Evolutionary conservation across 2,329 filamentous ascomycete species (phyloP), one percentile per base, ranked within the genome.

Genomic region (Penicillium sp.): DNA sequence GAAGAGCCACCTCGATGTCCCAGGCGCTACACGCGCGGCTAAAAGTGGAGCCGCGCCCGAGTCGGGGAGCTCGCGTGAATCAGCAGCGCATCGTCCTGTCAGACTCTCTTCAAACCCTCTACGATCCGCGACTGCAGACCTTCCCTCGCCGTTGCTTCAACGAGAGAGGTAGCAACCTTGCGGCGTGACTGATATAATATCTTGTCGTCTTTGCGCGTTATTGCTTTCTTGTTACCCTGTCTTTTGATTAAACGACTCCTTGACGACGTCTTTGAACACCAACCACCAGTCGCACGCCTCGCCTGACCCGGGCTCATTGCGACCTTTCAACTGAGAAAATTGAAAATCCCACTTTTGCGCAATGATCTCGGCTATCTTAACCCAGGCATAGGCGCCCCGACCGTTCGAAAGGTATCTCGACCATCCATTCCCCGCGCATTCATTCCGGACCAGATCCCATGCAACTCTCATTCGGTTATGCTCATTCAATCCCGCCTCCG

Each of bases 41-140:
- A 54, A 34, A 42, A 48, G 42, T 58, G 51, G 53, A 54, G 24
- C 50, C 48, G 44, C 31, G 31, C 42, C 51, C 44, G 21, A 45
- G 33, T 36, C 52, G 31, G 31, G 48, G 36, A 58, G 59, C 55
- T 59, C 56, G 51, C 48, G 50, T 48, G 48, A 53, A 53, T 48
- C 46, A 45, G 49, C 45, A 45, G 46, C 45, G 36, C 31, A 48
- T 47, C 53, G 50, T 54, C 48, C 34, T 48, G 31, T 42, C 21
- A 23, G 53, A 28, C 39, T 42, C 31, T 45, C 18, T 39, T 34
- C n/a, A 23, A 51, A 28, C 39, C 36, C 31, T 45, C 18, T 39
- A n/a, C n/a, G 19, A 33, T 44, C 19, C 37, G 21, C 37, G 18
- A 18, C 34, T 18, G n/a, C 14, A 8, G 14, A 39, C 34, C 16